Conservation (phyloP, 441 rosid genomes). For the Populus hybrid region DNA sequence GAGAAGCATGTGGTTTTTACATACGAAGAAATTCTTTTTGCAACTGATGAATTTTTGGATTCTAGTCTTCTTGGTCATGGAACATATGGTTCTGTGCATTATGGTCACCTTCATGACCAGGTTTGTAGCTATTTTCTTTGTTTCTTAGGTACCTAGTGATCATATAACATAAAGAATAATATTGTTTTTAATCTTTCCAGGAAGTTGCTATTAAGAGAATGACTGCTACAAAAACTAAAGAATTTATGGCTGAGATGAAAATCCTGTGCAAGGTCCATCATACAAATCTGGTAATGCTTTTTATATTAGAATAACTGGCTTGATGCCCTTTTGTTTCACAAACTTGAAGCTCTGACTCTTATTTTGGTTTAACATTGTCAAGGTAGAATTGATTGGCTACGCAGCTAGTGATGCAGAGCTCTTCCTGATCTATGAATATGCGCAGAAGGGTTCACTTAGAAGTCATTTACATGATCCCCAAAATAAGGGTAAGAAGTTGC, state of each 20-base stretch:
- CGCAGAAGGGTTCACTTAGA: conserved; percentile 84
- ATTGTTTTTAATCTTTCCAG: conserved; percentile 35
- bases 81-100: conserved; percentile 85
- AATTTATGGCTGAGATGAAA: conserved; percentile 95
- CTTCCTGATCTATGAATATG: conserved; percentile 87
- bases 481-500: conserved; percentile 60
- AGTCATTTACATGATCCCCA: conserved; percentile 90
- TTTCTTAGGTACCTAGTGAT: background rate
- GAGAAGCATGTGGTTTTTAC: conserved; percentile 87
- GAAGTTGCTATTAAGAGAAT: conserved; percentile 93
- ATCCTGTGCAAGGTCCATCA: conserved; percentile 97
- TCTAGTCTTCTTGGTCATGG: conserved; percentile 91
- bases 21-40: conserved; percentile 64
- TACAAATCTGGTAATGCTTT: conserved; percentile 73
- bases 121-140: conserved; percentile 28
- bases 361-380: conserved; percentile 39
- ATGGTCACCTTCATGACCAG: conserved; percentile 78
- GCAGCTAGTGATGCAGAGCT: conserved; percentile 79
- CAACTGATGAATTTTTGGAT: conserved; percentile 92
- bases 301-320: background rate
- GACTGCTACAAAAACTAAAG: conserved; percentile 94
- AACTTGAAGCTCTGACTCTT: conserved; percentile 24
- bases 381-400: conserved; percentile 97
- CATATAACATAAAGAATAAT: background rate
- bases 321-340: conserved; percentile 7